These are phyloP conservation scores for Claviceps fusiformis DNA, from an alignment of 2,329 filamentous ascomycete genomes.

Conservation along the genomic window DNA sequence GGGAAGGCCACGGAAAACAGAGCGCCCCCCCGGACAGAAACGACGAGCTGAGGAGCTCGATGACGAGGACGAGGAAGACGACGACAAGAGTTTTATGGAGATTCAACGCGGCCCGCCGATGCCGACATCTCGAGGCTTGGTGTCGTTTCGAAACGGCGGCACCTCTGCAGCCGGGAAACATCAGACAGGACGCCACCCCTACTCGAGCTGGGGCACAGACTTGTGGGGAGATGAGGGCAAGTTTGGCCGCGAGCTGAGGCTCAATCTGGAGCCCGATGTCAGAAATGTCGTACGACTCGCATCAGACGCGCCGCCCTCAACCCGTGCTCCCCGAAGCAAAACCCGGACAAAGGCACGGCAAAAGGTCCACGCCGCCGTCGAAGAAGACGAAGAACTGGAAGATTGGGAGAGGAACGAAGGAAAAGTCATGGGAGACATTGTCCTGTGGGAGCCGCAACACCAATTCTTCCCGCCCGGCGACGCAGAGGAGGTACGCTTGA, in stretches of 20 bases:
- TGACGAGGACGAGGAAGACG: conserved; percentile 21
- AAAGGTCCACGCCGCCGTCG: conserved; percentile 21
- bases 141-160: conserved; percentile 35
- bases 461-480: conserved; percentile 38
- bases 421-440: conserved; percentile 47
- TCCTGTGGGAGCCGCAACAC: conserved; percentile 47
- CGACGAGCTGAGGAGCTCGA: conserved; percentile 20
- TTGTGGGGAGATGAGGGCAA: conserved; percentile 67
- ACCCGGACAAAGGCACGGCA: conserved; percentile 18
- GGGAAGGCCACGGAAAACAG: conserved; percentile 6
- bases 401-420: conserved; percentile 61
- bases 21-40: conserved; percentile 11
- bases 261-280: conserved; percentile 36
- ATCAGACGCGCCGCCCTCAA: conserved; percentile 37
- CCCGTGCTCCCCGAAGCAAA: conserved; percentile 14
- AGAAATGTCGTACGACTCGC: conserved; percentile 61
- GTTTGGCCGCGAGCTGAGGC: conserved; percentile 31
- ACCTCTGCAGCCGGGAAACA: conserved; percentile 41
- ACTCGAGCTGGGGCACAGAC: conserved; percentile 63
- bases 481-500: conserved; percentile 40
- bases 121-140: conserved; percentile 39
- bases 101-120: conserved; percentile 42
- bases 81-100: conserved; percentile 32
- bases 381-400: conserved; percentile 43
- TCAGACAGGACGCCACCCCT: conserved; percentile 64